Base-by-base conservation (phyloP, 441 rosid species). In the Erodium texanum region DNA sequence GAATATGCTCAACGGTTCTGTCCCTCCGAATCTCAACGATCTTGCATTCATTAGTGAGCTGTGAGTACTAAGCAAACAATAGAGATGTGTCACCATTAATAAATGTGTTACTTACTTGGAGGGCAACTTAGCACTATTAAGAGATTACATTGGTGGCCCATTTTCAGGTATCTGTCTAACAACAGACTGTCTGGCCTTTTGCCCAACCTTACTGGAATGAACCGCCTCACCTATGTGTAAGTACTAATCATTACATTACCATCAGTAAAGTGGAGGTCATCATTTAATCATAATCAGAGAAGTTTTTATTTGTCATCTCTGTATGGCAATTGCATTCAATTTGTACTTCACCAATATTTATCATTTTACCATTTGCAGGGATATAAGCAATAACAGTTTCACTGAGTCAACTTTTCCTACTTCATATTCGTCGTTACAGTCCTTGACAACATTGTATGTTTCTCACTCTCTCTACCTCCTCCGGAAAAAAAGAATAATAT, bases 331-430 rank as follows among this genome's bases (percentile, higher is more conserved):
- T n/a, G n/a, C n/a, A n/a, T n/a, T n/a, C n/a, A n/a, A n/a, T n/a
- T n/a, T n/a, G n/a, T n/a, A n/a, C n/a, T n/a, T n/a, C n/a, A n/a
- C n/a, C n/a, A n/a, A n/a, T n/a, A n/a, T n/a, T n/a, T n/a, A n/a
- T n/a, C 18, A 10, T 61, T 23, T 61, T 8, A 23, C 64, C 11
- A 61, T 74, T 22, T 76, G 71, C 85, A 93, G 99, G 82, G 97
- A 87, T 75, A 34, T 89, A 71, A 92, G 99, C 80, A 89, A 89
- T 70, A 94, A 92, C 45, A 73, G 71, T 59, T 86, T 93, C 65
- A 73, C 73, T 8, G 12, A 63, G 16, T 59, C 93, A 32, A 69
- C 61, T 0, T 38, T 90, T 72, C 93, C 97, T 48, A 15, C 79
- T 3, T 92, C 93, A 97, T 48, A 86, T 59, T 62, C 80, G 43